Percentiles rank a stretch among this genome's conserved stretches.
These are phyloP conservation scores for Xylaria castorea DNA, from an alignment of 495 filamentous ascomycete genomes.

Conservation along the genomic window DNA sequence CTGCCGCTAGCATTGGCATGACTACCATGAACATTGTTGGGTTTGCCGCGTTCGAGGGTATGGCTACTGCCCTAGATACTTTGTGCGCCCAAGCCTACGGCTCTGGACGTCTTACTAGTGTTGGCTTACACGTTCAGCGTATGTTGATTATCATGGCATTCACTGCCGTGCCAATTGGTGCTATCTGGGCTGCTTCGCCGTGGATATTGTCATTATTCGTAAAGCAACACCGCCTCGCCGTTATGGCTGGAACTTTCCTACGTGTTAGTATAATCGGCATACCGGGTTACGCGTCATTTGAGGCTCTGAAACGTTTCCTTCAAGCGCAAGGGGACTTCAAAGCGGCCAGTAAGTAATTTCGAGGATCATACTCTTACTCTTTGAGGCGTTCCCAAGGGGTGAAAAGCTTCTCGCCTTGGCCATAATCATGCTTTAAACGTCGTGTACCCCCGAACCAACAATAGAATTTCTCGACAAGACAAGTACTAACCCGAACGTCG, in stretches of 20 bases:
- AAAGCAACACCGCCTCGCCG: slow-evolving; percentile 62
- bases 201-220: slow-evolving; percentile 67
- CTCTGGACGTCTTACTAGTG: slow-evolving; percentile 69
- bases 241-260: slow-evolving; percentile 72
- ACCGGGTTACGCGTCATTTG: slow-evolving; percentile 75
- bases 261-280: slow-evolving; percentile 70
- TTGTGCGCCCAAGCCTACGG: slow-evolving; percentile 81
- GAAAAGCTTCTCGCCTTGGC: background rate
- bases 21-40: slow-evolving; percentile 68
- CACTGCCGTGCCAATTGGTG: slow-evolving; percentile 68
- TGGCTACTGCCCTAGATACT: slow-evolving; percentile 76
- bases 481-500: slow-evolving; percentile 31
- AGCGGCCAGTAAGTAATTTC: slow-evolving; percentile 41
- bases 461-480: background rate
- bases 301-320: slow-evolving; percentile 74
- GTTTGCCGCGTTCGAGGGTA: slow-evolving; percentile 73
- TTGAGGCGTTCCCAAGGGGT: background rate
- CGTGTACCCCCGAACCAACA: background rate
- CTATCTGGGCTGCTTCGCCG: slow-evolving; percentile 69
- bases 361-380: background rate
- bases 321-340: slow-evolving; percentile 78
- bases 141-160: slow-evolving; percentile 72
- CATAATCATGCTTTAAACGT: background rate
- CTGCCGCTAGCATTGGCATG: slow-evolving; percentile 54
- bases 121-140: slow-evolving; percentile 74